Evolutionary conservation across 345 rosid species (phyloP).

Genomic region (Raphanus sativus): DNA sequence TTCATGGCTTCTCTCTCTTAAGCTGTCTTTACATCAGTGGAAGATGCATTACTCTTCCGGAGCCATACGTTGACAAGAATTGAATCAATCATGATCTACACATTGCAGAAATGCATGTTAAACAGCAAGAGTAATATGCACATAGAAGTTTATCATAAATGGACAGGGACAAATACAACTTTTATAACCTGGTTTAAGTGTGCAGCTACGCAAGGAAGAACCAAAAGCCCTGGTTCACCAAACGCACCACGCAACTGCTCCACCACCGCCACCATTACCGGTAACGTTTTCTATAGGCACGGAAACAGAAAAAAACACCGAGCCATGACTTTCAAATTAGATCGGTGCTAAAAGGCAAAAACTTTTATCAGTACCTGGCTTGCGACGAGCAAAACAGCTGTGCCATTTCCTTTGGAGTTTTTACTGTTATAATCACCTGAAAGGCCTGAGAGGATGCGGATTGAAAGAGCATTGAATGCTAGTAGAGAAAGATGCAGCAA

Average conservation of each 20-base stretch:
- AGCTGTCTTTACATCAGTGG: conserved; percentile 22
- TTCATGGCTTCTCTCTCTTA: conserved; percentile 8
- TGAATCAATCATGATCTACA: conserved; percentile 40
- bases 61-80: conserved; percentile 36
- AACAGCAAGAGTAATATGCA: neutral
- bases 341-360: neutral
- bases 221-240: conserved; percentile 83
- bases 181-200: conserved; percentile 68
- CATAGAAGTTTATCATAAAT: neutral
- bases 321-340: neutral
- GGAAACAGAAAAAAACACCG: neutral
- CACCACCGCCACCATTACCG: conserved; percentile 85
- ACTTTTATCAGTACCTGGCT: conserved; percentile 58
- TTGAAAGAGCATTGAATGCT: conserved; percentile 57
- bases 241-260: conserved; percentile 82
- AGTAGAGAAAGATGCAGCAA: conserved; percentile 64
- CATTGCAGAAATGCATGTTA: neutral
- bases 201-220: conserved; percentile 94
- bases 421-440: conserved; percentile 45
- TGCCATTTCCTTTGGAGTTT: conserved; percentile 61
- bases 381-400: conserved; percentile 68
- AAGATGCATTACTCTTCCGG: conserved; percentile 5
- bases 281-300: conserved; percentile 70
- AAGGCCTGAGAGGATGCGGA: conserved; percentile 53
- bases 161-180: neutral